Percentiles rank a stretch among this genome's conserved stretches.
These are phyloP conservation scores for Apium graveolens DNA, from an alignment of 129 eudicot species.

Conservation along the genomic window DNA sequence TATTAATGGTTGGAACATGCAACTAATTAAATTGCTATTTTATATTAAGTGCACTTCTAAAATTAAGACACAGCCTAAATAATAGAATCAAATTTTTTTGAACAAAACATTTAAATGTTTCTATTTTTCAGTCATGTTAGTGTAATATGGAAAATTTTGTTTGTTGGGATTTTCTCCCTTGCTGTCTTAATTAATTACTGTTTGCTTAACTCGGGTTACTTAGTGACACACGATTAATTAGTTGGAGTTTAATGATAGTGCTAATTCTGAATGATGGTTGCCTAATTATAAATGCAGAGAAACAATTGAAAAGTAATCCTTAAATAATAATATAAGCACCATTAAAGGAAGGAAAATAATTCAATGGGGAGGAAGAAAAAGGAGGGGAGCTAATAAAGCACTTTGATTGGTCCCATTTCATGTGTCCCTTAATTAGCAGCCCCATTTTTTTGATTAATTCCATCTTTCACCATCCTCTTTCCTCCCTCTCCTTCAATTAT, in stretches of 20 bases:
- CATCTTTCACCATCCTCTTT: slow-evolving; percentile 25
- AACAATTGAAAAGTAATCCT: slow-evolving; percentile 8
- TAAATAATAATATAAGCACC: slow-evolving; percentile 36
- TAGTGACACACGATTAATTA: neutral
- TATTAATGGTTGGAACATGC: no score
- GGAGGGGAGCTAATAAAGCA: slow-evolving; percentile 47
- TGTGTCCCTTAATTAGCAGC: slow-evolving; percentile 44
- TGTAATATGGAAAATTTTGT: neutral
- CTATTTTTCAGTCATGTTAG: neutral
- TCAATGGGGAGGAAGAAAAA: slow-evolving; percentile 51
- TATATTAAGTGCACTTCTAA: no score
- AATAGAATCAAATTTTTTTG: no score
- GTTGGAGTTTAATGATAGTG: neutral
- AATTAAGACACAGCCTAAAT: no score
- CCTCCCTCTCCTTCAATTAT: slow-evolving; percentile 19
- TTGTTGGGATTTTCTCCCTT: neutral
- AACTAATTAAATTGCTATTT: no score
- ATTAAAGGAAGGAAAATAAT: slow-evolving; percentile 42
- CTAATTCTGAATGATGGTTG: neutral
- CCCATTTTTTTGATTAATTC: slow-evolving; percentile 44
- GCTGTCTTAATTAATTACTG: neutral
- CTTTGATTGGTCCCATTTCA: slow-evolving; percentile 65
- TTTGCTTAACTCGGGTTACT: neutral
- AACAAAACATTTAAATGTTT: no score
- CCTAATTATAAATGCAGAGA: neutral